Evolutionary conservation across 495 filamentous ascomycete species (phyloP).

Genomic region (Beverwykella pulmonaria): DNA sequence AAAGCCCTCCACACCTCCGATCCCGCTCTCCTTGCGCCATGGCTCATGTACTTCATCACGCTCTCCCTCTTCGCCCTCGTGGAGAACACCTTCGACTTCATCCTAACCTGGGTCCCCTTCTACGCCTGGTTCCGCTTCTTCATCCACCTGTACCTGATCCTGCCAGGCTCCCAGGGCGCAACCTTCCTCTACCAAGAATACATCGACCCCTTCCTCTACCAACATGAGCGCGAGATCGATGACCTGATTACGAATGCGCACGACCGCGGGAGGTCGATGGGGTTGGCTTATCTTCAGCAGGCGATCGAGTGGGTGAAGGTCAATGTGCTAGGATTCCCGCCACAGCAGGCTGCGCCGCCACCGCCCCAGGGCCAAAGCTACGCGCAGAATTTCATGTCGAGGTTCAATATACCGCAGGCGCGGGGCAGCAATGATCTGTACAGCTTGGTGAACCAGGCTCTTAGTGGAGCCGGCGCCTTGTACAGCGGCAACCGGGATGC

Average conservation of each 20-base stretch:
- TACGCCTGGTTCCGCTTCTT: slow-evolving; percentile 88
- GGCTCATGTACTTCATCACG: slow-evolving; percentile 99
- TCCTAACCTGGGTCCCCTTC: slow-evolving; percentile 89
- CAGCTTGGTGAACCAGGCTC: slow-evolving; percentile 70
- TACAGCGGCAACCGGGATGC: slow-evolving; percentile 52
- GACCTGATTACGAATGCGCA: slow-evolving; percentile 80
- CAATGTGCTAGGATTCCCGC: slow-evolving; percentile 70
- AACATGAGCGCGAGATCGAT: slow-evolving; percentile 90
- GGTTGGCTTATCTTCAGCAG: slow-evolving; percentile 78
- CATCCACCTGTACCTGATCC: slow-evolving; percentile 91
- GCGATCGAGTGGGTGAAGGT: slow-evolving; percentile 74
- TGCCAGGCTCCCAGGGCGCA: slow-evolving; percentile 94
- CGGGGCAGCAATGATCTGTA: slow-evolving; percentile 72
- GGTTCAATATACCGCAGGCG: slow-evolving; percentile 77
- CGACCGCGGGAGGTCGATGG: slow-evolving; percentile 75
- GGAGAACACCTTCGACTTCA: slow-evolving; percentile 84
- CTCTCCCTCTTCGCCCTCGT: slow-evolving; percentile 76
- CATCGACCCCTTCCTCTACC: slow-evolving; percentile 82
- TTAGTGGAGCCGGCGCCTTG: slow-evolving; percentile 54
- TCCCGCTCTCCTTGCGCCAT: slow-evolving; percentile 90
- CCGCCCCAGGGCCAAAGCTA: slow-evolving; percentile 60
- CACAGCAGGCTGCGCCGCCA: slow-evolving; percentile 56
- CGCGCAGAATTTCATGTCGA: slow-evolving; percentile 76
- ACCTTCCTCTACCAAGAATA: slow-evolving; percentile 79
- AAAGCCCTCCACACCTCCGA: slow-evolving; percentile 94